A percentile compares a stretch with the other conserved stretches of the same genome.
Evolutionary conservation across 371 early-diverging fungal species (phyloP).

Genomic region (Apophysomyces ossiformis): DNA sequence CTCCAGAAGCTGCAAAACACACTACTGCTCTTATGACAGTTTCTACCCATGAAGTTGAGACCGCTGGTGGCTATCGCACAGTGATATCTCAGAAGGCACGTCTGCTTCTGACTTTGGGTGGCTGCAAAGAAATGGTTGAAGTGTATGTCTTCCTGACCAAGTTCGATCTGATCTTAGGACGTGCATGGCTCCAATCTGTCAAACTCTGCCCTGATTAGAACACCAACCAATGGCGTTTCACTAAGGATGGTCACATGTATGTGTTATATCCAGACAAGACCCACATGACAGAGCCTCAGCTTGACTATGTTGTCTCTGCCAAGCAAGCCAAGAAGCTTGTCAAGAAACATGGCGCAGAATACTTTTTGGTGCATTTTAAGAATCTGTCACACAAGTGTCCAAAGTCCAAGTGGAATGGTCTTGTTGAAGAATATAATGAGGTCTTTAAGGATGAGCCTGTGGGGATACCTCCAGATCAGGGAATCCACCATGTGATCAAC

Average conservation of each 20-base stretch:
- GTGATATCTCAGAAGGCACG: neutral
- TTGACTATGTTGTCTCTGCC: no score
- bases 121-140: neutral
- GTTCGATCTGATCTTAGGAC: conserved; percentile 17
- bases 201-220: conserved; percentile 10
- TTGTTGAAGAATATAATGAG: neutral
- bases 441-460: conserved; percentile 15
- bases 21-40: neutral
- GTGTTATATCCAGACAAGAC: neutral
- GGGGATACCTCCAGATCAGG: conserved; percentile 10
- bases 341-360: neutral
- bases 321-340: no score
- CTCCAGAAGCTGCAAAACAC: neutral
- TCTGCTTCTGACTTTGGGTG: neutral
- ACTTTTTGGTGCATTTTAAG: neutral
- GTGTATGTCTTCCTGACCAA: conserved; percentile 16
- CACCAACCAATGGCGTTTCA: neutral
- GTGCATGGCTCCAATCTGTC: conserved; percentile 11
- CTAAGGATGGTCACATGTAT: neutral
- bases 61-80: conserved; percentile 7
- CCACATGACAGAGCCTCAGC: no score
- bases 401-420: neutral
- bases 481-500: conserved; percentile 18
- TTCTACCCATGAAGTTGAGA: conserved; percentile 8
- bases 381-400: no score